Conservation (phyloP, 1,284 basidiomycete species). For the Trichosporon sp. region DNA sequence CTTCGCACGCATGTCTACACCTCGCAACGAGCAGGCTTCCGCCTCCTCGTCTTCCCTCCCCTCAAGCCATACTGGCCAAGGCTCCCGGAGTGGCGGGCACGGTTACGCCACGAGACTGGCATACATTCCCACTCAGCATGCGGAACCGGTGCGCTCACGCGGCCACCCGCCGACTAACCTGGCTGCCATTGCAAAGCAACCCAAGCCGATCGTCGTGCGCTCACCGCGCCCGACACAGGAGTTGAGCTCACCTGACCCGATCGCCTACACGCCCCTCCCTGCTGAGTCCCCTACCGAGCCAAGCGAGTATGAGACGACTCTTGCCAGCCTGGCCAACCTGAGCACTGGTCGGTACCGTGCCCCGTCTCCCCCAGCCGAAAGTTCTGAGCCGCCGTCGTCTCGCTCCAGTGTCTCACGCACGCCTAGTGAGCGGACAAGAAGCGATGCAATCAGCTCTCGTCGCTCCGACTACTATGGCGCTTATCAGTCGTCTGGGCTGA, state of each 20-base stretch:
- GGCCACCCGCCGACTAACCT: constrained; percentile 30
- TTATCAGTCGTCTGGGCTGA: constrained; percentile 22
- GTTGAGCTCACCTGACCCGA: constrained; percentile 6
- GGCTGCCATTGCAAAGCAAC: constrained; percentile 21
- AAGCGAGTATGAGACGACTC: constrained; percentile 8
- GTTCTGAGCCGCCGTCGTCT: constrained; percentile 1
- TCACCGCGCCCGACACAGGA: background rate
- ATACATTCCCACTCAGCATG: background rate
- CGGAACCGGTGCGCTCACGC: constrained; percentile 5
- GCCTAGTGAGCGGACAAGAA: background rate
- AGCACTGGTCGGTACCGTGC: constrained; percentile 1
- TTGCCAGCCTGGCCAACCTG: background rate
- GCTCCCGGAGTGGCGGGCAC: constrained; percentile 8
- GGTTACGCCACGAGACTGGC: background rate
- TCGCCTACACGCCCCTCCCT: constrained; percentile 6
- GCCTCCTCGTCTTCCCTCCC: constrained; percentile 1
- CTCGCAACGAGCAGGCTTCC: constrained; percentile 16
- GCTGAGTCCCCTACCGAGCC: constrained; percentile 12
- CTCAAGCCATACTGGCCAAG: background rate
- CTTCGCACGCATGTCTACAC: background rate
- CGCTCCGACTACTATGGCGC: constrained; percentile 13
- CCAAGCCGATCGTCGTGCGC: constrained; percentile 24
- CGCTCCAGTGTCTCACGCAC: constrained; percentile 6
- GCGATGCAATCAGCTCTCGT: background rate
- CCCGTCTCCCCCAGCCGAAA: background rate